These are phyloP conservation scores for Aschersonia sp. DNA, from an alignment of 2,329 filamentous ascomycete genomes.

Conservation along the genomic window DNA sequence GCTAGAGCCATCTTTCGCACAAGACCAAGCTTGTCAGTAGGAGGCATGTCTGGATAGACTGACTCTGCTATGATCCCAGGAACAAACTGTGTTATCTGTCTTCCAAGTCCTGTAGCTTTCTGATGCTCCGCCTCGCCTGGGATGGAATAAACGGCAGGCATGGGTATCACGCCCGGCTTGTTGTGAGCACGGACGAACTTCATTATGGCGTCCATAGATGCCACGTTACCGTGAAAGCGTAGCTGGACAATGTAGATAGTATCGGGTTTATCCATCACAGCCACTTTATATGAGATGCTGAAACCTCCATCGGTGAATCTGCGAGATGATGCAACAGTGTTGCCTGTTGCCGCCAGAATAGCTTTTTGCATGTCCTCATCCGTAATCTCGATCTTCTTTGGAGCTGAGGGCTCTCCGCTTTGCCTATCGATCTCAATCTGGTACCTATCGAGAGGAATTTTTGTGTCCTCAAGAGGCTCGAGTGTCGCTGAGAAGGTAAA, in stretches of 20 bases:
- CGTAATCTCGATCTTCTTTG: constrained; percentile 5
- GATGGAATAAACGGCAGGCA: constrained; percentile 6
- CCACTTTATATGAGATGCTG: constrained; percentile 7
- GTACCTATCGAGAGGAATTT: constrained; percentile 6
- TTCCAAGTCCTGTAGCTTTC: constrained; percentile 5
- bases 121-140: constrained; percentile 5
- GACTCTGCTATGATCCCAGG: constrained; percentile 5
- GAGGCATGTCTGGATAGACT: constrained; percentile 5
- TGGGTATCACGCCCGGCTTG: constrained; percentile 2
- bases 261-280: constrained; percentile 1
- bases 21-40: constrained; percentile 6
- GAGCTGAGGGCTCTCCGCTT: constrained; percentile 4
- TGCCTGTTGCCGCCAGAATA: constrained; percentile 5
- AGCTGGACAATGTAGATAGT: constrained; percentile 6
- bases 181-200: constrained; percentile 1
- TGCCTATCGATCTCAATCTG: constrained; percentile 6
- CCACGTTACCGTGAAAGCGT: constrained; percentile 7
- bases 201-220: constrained; percentile 8
- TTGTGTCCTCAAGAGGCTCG: constrained; percentile 5
- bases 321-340: constrained; percentile 4
- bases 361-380: constrained; percentile 4
- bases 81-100: constrained; percentile 6
- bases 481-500: constrained; percentile 8
- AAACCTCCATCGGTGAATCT: constrained; percentile 6
- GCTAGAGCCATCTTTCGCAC: constrained; percentile 8